A percentile compares a stretch with the other conserved stretches of the same genome.
Evolutionary conservation across 352 stramenopile species (phyloP).

Genomic region (Globisporangium spinosum): DNA sequence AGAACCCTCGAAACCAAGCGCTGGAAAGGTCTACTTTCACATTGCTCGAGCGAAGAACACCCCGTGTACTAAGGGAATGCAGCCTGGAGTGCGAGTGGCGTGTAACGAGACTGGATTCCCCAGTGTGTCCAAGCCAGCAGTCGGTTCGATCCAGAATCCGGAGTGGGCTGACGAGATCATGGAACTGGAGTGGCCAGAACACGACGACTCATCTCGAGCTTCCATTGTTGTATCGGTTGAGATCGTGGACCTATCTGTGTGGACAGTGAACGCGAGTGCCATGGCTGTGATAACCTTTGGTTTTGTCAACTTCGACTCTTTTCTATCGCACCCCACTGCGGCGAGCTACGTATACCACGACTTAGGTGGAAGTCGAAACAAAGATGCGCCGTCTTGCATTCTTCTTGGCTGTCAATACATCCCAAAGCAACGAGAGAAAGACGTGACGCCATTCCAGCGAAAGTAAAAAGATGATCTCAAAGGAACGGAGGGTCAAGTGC

Average conservation of each 20-base stretch:
- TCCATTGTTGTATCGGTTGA: constrained; percentile 25
- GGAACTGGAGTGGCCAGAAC: constrained; percentile 26
- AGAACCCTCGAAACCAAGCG: background rate
- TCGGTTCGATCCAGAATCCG: constrained; percentile 30
- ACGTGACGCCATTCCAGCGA: constrained; percentile 11
- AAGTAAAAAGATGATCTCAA: constrained; percentile 8
- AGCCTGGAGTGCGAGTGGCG: constrained; percentile 30
- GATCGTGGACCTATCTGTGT: constrained; percentile 38
- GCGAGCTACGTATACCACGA: constrained; percentile 27
- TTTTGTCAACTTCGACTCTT: constrained; percentile 30
- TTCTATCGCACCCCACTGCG: constrained; percentile 30
- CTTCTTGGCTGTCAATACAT: constrained; percentile 45
- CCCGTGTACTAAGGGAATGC: constrained; percentile 31
- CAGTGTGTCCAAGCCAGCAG: constrained; percentile 28
- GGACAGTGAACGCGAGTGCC: constrained; percentile 30
- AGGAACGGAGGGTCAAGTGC: constrained; percentile 22
- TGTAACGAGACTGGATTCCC: constrained; percentile 13
- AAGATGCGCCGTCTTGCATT: constrained; percentile 19
- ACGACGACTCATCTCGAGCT: background rate
- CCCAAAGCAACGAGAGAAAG: constrained; percentile 19
- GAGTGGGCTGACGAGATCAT: constrained; percentile 25
- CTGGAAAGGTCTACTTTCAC: constrained; percentile 32
- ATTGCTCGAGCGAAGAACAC: constrained; percentile 30
- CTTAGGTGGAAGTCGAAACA: constrained; percentile 15
- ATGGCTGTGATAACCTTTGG: constrained; percentile 37